A percentile compares a stretch with the other conserved stretches of the same genome.
Evolutionary conservation across 2,329 filamentous ascomycete species (phyloP).

Genomic region (Paecilomyces niveus): DNA sequence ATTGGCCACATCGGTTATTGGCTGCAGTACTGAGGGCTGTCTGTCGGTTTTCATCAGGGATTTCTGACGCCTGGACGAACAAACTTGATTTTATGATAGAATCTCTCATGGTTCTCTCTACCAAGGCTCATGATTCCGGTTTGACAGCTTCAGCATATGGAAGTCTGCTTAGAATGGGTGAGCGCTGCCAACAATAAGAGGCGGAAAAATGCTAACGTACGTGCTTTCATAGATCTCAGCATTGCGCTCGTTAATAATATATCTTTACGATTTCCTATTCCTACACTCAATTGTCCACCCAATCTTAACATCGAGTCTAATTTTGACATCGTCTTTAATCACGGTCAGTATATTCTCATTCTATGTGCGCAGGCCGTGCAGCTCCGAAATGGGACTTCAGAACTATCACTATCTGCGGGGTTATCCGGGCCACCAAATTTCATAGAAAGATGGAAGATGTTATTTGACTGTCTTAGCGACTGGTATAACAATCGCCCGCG

Average conservation of each 20-base stretch:
- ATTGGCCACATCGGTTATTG: background rate
- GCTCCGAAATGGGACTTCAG: constrained; percentile 7
- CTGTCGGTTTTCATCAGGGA: background rate
- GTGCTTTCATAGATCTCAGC: background rate
- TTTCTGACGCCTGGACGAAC: background rate
- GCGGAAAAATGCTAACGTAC: background rate
- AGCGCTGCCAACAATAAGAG: background rate
- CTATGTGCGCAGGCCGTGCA: constrained; percentile 17
- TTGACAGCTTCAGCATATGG: constrained; percentile 21
- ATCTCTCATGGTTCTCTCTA: background rate
- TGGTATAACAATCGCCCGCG: constrained; percentile 21
- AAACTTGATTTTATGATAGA: background rate
- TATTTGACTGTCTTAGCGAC: constrained; percentile 17
- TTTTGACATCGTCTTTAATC: constrained; percentile 13
- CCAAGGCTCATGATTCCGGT: constrained; percentile 3
- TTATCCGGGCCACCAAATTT: background rate
- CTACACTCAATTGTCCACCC: background rate
- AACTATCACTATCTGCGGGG: constrained; percentile 7
- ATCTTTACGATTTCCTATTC: background rate
- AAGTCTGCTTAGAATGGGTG: constrained; percentile 21
- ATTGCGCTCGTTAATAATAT: background rate
- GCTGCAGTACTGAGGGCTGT: background rate
- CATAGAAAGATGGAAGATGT: constrained; percentile 15
- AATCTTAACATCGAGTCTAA: constrained; percentile 8
- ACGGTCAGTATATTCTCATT: constrained; percentile 17